Evolutionary conservation across 1,284 basidiomycete genomes (phyloP).

Genomic region (Fomitopsis schrenkii): DNA sequence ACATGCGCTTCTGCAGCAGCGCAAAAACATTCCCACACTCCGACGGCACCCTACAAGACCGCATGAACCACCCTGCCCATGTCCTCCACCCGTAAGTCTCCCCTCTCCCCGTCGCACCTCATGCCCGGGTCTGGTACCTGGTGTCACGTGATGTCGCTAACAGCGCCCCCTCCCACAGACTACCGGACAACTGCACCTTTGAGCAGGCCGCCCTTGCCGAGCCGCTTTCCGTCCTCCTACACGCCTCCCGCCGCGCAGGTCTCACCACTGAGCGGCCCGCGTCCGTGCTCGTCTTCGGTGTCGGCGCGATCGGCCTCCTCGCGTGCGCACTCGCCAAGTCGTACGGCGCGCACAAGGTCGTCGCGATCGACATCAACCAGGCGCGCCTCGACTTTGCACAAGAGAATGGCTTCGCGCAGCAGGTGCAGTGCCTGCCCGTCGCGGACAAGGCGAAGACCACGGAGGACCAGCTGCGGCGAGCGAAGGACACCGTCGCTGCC

Average conservation of each 20-base stretch:
- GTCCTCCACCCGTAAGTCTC: slow-evolving; percentile 79
- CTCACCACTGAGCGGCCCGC: slow-evolving; percentile 37
- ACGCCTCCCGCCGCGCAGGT: slow-evolving; percentile 72
- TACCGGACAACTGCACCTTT: slow-evolving; percentile 74
- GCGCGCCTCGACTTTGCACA: slow-evolving; percentile 76
- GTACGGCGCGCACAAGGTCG: slow-evolving; percentile 64
- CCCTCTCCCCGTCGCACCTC: slow-evolving; percentile 9
- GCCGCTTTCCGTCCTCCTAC: slow-evolving; percentile 86
- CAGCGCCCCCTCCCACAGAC: slow-evolving; percentile 36
- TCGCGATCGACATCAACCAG: slow-evolving; percentile 84
- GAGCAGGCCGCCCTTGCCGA: slow-evolving; percentile 86
- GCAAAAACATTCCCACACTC: slow-evolving; percentile 93
- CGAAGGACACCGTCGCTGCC: slow-evolving; percentile 54
- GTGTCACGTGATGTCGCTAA: slow-evolving; percentile 16
- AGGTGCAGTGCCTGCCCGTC: slow-evolving; percentile 64
- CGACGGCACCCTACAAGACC: slow-evolving; percentile 86
- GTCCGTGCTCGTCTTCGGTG: slow-evolving; percentile 84
- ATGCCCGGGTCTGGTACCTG: background rate
- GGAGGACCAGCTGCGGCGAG: slow-evolving; percentile 64
- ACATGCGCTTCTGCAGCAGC: slow-evolving; percentile 83
- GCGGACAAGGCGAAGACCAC: slow-evolving; percentile 43
- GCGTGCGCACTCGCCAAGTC: slow-evolving; percentile 78
- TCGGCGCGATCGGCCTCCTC: slow-evolving; percentile 89
- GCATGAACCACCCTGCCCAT: slow-evolving; percentile 85
- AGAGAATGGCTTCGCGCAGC: slow-evolving; percentile 71